Conservation (phyloP, 129 eudicot genomes). For the Tanacetum coccineum region DNA sequence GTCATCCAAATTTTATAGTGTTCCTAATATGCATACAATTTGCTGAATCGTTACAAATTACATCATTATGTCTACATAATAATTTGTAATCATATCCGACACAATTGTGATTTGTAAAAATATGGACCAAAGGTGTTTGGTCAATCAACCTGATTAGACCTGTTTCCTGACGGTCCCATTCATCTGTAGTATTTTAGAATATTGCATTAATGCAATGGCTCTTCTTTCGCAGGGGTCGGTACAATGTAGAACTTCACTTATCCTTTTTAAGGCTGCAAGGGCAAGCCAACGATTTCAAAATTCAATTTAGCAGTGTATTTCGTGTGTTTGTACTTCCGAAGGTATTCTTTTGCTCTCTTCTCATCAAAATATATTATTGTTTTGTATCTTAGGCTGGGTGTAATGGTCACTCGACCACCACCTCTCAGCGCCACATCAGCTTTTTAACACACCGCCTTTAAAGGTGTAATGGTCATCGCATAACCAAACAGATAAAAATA, state of each 20-base stretch:
- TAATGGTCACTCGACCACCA: too few species aligned
- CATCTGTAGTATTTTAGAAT: conserved; percentile 3
- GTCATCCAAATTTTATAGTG: too few species aligned
- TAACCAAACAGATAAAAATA: background rate
- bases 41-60: background rate
- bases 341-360: conserved; percentile 41
- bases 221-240: conserved; percentile 62
- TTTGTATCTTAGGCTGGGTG: too few species aligned
- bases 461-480: too few species aligned
- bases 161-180: background rate
- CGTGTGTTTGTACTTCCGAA: conserved; percentile 84
- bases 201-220: conserved; percentile 11
- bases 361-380: background rate
- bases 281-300: conserved; percentile 96
- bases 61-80: background rate
- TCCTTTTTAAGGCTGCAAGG: conserved; percentile 93
- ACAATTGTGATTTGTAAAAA: background rate
- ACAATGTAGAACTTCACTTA: conserved; percentile 85
- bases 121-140: background rate
- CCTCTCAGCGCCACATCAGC: too few species aligned
- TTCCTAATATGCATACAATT: too few species aligned
- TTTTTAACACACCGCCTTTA: too few species aligned
- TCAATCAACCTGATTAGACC: background rate
- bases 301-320: conserved; percentile 93
- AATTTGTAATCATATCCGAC: background rate